Conservation (phyloP, 1,139 yeast genomes). For the Petasospora rhodanensis region DNA sequence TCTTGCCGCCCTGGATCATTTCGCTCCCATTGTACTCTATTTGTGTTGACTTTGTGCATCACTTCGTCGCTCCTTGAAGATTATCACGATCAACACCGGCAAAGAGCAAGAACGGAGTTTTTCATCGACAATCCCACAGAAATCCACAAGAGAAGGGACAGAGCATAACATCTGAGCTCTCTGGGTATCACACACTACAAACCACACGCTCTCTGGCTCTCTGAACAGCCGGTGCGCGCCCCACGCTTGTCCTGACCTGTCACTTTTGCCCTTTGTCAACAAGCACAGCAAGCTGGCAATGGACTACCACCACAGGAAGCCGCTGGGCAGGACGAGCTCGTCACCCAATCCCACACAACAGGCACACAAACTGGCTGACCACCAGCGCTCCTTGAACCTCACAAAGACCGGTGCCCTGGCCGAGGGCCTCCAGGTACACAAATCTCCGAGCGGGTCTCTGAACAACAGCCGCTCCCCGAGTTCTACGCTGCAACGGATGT, state of each 20-base stretch:
- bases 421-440: conserved; percentile 12
- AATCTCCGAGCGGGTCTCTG: conserved; percentile 21
- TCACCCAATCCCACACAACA: conserved; percentile 12
- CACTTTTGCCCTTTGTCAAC: background rate
- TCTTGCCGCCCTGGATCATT: no score
- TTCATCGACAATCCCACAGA: no score
- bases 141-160: no score
- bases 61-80: no score
- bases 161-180: no score
- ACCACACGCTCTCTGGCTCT: no score
- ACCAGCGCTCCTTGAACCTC: conserved; percentile 8
- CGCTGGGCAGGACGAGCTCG: conserved; percentile 15
- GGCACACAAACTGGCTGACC: conserved; percentile 2
- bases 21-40: no score
- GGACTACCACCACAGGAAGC: conserved; percentile 14
- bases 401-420: conserved; percentile 7
- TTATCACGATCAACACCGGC: no score
- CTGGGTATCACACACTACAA: no score
- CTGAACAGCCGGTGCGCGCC: no score
- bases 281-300: conserved; percentile 1
- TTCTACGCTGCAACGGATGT: conserved; percentile 16
- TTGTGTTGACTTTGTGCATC: no score
- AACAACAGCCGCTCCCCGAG: conserved; percentile 17
- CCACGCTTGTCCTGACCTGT: background rate
- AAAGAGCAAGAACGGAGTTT: no score